phyloP scores from a whole-genome alignment of 352 stramenopile genomes.

The Phytophthora tentaculata region DNA sequence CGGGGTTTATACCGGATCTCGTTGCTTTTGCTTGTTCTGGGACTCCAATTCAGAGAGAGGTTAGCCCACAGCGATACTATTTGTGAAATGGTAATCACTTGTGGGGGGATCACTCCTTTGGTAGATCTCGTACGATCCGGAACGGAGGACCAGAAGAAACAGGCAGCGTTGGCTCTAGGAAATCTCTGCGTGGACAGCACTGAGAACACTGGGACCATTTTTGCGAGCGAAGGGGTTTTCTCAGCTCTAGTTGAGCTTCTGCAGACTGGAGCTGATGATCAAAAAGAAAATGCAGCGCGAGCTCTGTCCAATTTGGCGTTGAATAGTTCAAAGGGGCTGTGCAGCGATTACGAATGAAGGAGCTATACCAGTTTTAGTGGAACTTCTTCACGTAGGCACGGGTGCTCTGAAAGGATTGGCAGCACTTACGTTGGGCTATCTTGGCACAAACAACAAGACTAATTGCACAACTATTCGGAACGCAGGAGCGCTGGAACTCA shows the following conservation, averaged over 20 bases:
- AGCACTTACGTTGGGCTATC: neutral
- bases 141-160: slow-evolving; percentile 1
- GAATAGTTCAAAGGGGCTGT: slow-evolving; percentile 1
- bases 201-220: neutral
- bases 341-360: slow-evolving; percentile 2
- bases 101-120: slow-evolving; percentile 5
- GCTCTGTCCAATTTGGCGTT: slow-evolving; percentile 2
- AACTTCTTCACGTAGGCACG: neutral
- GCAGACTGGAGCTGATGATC: neutral
- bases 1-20: too few species aligned
- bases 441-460: neutral
- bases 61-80: too few species aligned
- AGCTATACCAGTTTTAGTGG: neutral
- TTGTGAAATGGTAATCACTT: slow-evolving; percentile 3
- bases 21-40: too few species aligned
- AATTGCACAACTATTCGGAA: neutral
- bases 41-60: too few species aligned
- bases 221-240: slow-evolving; percentile 8
- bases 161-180: slow-evolving; percentile 7
- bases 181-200: slow-evolving; percentile 5
- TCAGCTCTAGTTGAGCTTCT: slow-evolving; percentile 2
- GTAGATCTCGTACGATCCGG: neutral
- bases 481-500: neutral
- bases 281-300: slow-evolving; percentile 12
- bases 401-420: neutral